Percentiles rank a stretch among this genome's conserved stretches.
These are phyloP conservation scores for Barnettozyma sucrosica DNA, from an alignment of 805 yeast genomes.

Conservation along the genomic window DNA sequence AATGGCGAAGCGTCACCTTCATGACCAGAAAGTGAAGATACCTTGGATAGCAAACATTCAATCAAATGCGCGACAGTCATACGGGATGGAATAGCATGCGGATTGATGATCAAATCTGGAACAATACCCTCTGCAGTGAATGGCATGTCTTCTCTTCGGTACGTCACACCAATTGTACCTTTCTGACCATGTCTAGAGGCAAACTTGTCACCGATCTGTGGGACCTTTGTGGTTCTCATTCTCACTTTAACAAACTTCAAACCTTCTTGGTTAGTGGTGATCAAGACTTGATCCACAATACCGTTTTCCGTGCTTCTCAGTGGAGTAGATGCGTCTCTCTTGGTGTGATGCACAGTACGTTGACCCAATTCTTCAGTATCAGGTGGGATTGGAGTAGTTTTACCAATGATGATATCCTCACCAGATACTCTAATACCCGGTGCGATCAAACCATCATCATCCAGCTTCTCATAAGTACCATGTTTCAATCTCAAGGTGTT, in stretches of 20 bases:
- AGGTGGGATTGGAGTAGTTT: constrained; percentile 98
- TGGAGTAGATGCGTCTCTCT: constrained; percentile 98
- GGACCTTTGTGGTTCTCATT: constrained; percentile 97
- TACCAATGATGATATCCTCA: constrained; percentile 97
- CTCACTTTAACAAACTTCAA: constrained; percentile 95
- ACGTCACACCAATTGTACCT: constrained; percentile 99
- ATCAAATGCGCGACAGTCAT: constrained; percentile 99
- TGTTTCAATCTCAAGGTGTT: constrained; percentile 94
- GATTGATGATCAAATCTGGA: constrained; percentile 95
- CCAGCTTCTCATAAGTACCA: constrained; percentile 96
- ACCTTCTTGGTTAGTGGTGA: constrained; percentile 98
- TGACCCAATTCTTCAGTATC: constrained; percentile 98
- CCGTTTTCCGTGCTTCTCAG: constrained; percentile 95
- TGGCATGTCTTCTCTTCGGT: constrained; percentile 98
- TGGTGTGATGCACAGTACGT: constrained; percentile 96
- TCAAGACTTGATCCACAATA: constrained; percentile 94
- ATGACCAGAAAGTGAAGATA: constrained; percentile 87
- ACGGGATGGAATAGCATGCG: constrained; percentile 99
- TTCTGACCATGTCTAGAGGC: constrained; percentile 99
- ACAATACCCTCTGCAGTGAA: constrained; percentile 93
- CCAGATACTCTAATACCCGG: constrained; percentile 99
- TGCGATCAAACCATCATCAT: constrained; percentile 95
- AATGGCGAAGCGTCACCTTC: constrained; percentile 99
- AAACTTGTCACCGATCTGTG: constrained; percentile 98
- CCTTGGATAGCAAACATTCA: constrained; percentile 94